Evolutionary conservation across 2,329 filamentous ascomycete species (phyloP), one percentile per base, ranked within the genome.

Genomic region (Trichophyton benhamiae): DNA sequence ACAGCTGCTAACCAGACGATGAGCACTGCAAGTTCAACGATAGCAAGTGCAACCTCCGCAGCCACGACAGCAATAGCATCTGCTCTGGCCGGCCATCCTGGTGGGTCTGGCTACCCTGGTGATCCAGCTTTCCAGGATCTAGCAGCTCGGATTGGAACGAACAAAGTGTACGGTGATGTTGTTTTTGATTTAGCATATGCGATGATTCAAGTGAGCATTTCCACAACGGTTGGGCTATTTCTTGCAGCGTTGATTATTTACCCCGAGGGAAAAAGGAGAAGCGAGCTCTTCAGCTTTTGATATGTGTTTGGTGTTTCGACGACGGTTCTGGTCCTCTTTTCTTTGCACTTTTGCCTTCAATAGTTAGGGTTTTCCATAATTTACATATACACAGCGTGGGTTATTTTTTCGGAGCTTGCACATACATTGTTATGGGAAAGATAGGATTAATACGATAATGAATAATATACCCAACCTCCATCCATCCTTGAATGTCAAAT

Each of bases 151-250:
- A 63, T 64, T 13, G 62, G 62, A n/a, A 75, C 75, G 0, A 80
- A 60, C 46, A 61, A 64, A 44, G 65, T 69, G 11, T 72, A 72
- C 57, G 60, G 63, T 30, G 68, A 68, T 49, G 68, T 71, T 52
- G 72, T 76, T 8, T 77, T 76, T 61, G 74, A 76, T 57, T 70
- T 78, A 55, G 77, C 74, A 7, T 78, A 75, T 63, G 75, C 75
- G 6, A 78, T 78, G 76, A 70, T 79, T 3, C 75, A 78, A 67
- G 72, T 79, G 20, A 75, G 75, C 7, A 77, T 78, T 64, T 76
- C 75, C 1, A 79, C 77, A 55, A 77, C 76, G 1, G 75, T 78
- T 7, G 77, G 77, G 0, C 64, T 79, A 48, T 79, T 78, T 64
- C 64, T 79, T 61, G 76, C 76, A 15, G 76, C 76, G 11, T 67